phyloP scores from a whole-genome alignment of 208 protist genomes.

The Blastocrithidia nonstop region DNA sequence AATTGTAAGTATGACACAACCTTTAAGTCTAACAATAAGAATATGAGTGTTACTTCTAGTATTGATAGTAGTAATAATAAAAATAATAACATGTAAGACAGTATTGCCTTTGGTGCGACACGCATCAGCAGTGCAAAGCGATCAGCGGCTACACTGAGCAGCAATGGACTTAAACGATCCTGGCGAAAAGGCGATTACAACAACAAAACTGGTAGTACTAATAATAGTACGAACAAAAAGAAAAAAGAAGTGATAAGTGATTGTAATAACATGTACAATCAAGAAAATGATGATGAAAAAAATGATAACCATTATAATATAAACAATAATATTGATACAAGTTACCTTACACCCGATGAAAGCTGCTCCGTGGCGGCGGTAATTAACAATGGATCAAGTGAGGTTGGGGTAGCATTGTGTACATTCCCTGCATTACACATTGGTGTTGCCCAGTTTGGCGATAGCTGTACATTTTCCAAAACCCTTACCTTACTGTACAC shows the following conservation, averaged over 20 bases:
- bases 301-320: no score
- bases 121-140: not conserved
- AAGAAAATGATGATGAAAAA: no score
- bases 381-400: constrained; percentile 46
- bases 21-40: no score
- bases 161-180: not conserved
- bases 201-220: not conserved
- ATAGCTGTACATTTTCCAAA: constrained; percentile 58
- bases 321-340: no score
- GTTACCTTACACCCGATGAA: no score
- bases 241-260: no score
- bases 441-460: constrained; percentile 54
- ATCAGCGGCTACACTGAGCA: not conserved
- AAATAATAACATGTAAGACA: not conserved
- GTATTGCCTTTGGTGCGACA: not conserved
- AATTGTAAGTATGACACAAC: no score
- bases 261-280: no score
- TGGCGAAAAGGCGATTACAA: not conserved
- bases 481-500: constrained; percentile 41
- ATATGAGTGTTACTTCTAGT: no score
- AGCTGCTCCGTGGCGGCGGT: constrained; percentile 48
- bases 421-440: constrained; percentile 39
- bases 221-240: no score
- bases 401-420: constrained; percentile 64
- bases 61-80: no score